Evolutionary conservation across 2,329 filamentous ascomycete species (phyloP), one percentile per base, ranked within the genome.

Genomic region (Penicillium sp.): DNA sequence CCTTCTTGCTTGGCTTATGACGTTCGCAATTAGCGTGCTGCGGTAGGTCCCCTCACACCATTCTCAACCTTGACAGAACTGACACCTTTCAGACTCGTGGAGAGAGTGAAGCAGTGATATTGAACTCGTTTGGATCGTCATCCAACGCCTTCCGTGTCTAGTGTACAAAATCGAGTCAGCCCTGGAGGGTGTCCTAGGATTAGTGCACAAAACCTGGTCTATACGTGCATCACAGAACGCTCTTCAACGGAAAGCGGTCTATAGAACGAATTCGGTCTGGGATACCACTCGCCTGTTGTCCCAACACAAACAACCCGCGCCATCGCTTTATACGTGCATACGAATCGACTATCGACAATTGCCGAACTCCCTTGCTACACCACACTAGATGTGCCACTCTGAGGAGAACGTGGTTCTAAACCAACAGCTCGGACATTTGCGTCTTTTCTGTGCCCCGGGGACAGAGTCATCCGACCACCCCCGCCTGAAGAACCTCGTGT

Each of bases 1-100:
- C 7, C 74, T 96, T 42, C 74, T 94, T 45, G 84, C 87, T n/a
- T 97, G 91, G 91, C 78, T 91, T 45, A 76, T 85, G 63, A 96
- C 88, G 15, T 94, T 97, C 68, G 80, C 84, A 34, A 83, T 96
- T 42, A 95, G 88, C 66, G 81, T 89, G 43, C 83, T 89, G 59
- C 78, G 85, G 74, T 77, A 66, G 45, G 63, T 19, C 3, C n/a
- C n/a, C n/a, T n/a, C n/a, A n/a, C n/a, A n/a, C n/a, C n/a, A n/a
- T n/a, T n/a, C n/a, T n/a, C n/a, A n/a, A n/a, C n/a, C n/a, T n/a
- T 16, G 17, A 19, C 9, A 2, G 15, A 33, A 19, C 62, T 70
- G 47, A 70, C 43, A 20, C 27, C 31, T 19, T 19, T 11, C 7
- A 69, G 66, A 48, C 63, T 70, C 40, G 67, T 70, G 21, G 65